These are phyloP conservation scores for Pyronema domesticum DNA, from an alignment of 495 filamentous ascomycete genomes.

Conservation along the genomic window DNA sequence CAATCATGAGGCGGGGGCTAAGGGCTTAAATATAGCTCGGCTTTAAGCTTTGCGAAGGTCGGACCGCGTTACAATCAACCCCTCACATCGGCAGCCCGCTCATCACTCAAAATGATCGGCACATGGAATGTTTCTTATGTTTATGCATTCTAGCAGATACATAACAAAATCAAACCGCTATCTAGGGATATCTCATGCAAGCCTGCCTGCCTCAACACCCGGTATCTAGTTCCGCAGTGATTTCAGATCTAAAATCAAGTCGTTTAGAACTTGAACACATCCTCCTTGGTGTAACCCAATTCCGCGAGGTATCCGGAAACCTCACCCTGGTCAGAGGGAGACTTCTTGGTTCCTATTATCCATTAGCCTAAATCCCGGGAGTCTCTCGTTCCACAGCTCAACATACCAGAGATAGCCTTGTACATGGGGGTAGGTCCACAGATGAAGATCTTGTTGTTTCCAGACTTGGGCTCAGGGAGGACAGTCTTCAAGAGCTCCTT, in stretches of 20 bases:
- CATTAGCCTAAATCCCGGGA: too few species aligned
- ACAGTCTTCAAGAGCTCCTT: conserved; percentile 88
- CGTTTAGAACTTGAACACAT: conserved; percentile 91
- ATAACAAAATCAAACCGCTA: background rate
- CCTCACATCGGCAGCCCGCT: too few species aligned
- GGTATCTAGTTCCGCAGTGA: background rate
- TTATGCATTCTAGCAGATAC: background rate
- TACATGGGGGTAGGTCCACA: conserved; percentile 37
- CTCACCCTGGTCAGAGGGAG: conserved; percentile 83
- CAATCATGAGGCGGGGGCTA: too few species aligned
- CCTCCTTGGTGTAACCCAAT: conserved; percentile 75
- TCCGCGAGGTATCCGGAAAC: conserved; percentile 68
- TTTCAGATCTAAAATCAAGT: background rate
- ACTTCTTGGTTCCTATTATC: conserved; percentile 43
- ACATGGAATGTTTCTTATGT: background rate
- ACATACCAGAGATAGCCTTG: conserved; percentile 63
- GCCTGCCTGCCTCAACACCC: background rate
- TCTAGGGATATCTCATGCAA: background rate
- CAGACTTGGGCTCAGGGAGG: conserved; percentile 69
- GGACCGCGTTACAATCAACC: too few species aligned
- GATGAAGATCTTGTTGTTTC: conserved; percentile 82
- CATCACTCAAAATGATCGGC: too few species aligned
- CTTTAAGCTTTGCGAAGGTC: too few species aligned
- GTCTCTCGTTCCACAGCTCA: too few species aligned
- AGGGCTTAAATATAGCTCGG: too few species aligned